These are phyloP conservation scores for Corylus avellana DNA, from an alignment of 306 rosid genomes.

Conservation along the genomic window DNA sequence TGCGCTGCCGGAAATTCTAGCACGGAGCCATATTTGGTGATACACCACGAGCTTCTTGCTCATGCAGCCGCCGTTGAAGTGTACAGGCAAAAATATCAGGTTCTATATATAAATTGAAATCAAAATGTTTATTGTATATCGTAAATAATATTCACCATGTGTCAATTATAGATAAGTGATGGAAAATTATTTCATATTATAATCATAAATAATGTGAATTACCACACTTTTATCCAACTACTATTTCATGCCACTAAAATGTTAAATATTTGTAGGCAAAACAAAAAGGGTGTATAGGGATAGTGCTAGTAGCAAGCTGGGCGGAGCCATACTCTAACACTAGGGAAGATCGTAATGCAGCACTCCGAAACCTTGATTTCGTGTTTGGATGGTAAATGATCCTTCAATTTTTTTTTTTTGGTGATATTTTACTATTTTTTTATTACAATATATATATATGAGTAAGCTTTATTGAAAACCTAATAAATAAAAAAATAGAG, in stretches of 20 bases:
- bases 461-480: too few relatives aligned
- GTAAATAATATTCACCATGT: too few relatives aligned
- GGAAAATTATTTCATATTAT: too few relatives aligned
- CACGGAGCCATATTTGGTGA: conserved; percentile 54
- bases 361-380: conserved; percentile 26
- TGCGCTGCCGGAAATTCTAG: conserved; percentile 58
- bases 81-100: conserved; percentile 45
- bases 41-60: conserved; percentile 60
- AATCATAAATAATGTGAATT: neutral
- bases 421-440: too few relatives aligned
- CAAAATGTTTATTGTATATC: too few relatives aligned
- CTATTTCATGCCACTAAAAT: too few relatives aligned
- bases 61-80: conserved; percentile 55
- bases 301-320: conserved; percentile 26
- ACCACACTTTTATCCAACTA: too few relatives aligned
- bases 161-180: too few relatives aligned
- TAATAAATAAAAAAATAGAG: too few relatives aligned
- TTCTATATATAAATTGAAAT: neutral
- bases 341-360: conserved; percentile 15
- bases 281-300: conserved; percentile 36
- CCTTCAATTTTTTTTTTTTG: too few relatives aligned
- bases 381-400: conserved; percentile 30
- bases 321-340: conserved; percentile 14
- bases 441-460: too few relatives aligned
- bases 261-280: conserved; percentile 1